Percentiles rank a stretch among this genome's conserved stretches.
Conservation (phyloP, 2,329 filamentous ascomycete genomes). For the Ceratocystis alfenasii region DNA sequence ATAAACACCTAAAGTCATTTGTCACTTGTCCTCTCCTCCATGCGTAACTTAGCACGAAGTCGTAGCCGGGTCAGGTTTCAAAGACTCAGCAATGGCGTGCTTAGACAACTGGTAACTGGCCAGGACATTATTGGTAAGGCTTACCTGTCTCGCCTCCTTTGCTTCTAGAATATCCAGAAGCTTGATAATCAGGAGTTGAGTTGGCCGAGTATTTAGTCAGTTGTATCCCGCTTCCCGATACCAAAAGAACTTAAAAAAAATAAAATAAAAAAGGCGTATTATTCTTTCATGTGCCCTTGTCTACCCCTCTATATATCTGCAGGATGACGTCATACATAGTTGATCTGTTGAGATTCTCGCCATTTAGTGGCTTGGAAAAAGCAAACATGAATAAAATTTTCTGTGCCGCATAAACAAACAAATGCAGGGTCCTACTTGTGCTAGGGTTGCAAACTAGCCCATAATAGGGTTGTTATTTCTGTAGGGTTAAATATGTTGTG, state of each 20-base stretch:
- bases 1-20: background rate
- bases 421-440: background rate
- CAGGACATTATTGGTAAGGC: too few relatives aligned
- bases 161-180: background rate
- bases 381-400: background rate
- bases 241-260: background rate
- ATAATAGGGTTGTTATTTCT: background rate
- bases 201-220: background rate
- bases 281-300: background rate
- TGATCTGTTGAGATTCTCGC: background rate
- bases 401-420: background rate
- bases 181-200: background rate
- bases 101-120: background rate
- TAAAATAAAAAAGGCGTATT: background rate
- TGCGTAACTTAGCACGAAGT: background rate
- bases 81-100: slow-evolving; percentile 4
- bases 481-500: background rate
- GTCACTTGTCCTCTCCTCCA: too few relatives aligned
- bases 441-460: background rate
- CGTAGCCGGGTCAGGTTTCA: background rate
- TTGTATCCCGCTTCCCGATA: background rate
- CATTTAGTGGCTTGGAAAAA: background rate
- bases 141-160: background rate
- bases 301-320: background rate
- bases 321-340: background rate